phyloP scores from a whole-genome alignment of 805 yeast species.

The Ogataea methylovora region DNA sequence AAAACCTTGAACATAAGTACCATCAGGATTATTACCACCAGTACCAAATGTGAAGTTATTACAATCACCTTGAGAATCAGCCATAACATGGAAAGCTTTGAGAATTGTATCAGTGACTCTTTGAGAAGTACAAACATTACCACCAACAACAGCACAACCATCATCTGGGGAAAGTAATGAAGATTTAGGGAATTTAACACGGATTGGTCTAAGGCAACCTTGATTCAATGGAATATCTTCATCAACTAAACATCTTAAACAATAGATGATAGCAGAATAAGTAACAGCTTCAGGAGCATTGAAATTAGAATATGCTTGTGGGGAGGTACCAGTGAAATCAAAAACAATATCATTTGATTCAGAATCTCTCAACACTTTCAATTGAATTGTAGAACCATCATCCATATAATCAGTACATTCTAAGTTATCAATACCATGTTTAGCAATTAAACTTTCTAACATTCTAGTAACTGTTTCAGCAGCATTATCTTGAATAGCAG shows the following conservation, averaged over 20 bases:
- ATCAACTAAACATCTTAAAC: slow-evolving; percentile 75
- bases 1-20: slow-evolving; percentile 55
- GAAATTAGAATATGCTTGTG: slow-evolving; percentile 82
- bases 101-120: slow-evolving; percentile 84
- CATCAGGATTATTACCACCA: slow-evolving; percentile 48
- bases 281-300: slow-evolving; percentile 93
- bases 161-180: slow-evolving; percentile 66
- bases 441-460: slow-evolving; percentile 36
- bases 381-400: slow-evolving; percentile 62
- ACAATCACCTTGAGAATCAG: slow-evolving; percentile 95
- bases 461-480: slow-evolving; percentile 57
- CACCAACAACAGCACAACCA: slow-evolving; percentile 92
- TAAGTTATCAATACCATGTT: slow-evolving; percentile 25
- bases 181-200: slow-evolving; percentile 54
- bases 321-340: slow-evolving; percentile 82
- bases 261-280: slow-evolving; percentile 81
- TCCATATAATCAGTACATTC: slow-evolving; percentile 60
- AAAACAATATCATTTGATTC: slow-evolving; percentile 50
- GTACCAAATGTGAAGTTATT: slow-evolving; percentile 90
- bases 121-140: slow-evolving; percentile 93
- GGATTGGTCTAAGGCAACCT: slow-evolving; percentile 81
- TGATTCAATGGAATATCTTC: slow-evolving; percentile 89
- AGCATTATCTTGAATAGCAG: slow-evolving; percentile 75
- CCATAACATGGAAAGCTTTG: slow-evolving; percentile 81
- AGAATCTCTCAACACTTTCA: slow-evolving; percentile 36